phyloP scores from a whole-genome alignment of 495 filamentous ascomycete genomes.

The Amniculicola lignicola region DNA sequence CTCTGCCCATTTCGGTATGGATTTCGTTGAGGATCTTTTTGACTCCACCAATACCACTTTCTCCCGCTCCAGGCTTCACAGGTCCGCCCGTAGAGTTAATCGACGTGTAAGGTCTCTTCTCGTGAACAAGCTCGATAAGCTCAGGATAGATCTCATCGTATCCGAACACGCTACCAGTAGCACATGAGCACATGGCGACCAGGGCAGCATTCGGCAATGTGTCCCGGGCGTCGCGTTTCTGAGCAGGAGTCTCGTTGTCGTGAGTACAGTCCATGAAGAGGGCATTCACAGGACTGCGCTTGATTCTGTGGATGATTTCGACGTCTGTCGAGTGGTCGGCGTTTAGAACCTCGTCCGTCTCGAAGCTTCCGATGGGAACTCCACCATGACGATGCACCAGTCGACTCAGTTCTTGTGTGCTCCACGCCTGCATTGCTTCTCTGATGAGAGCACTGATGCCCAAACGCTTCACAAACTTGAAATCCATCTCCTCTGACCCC shows the following conservation, averaged over 20 bases:
- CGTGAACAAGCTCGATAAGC: conserved; percentile 83
- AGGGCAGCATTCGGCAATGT: conserved; percentile 94
- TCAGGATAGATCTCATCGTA: conserved; percentile 96
- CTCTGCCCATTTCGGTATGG: conserved; percentile 88
- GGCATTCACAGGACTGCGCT: conserved; percentile 78
- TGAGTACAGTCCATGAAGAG: conserved; percentile 99
- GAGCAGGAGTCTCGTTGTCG: conserved; percentile 93
- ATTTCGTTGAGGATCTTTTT: conserved; percentile 90
- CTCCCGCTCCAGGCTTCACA: conserved; percentile 58
- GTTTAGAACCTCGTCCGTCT: conserved; percentile 60
- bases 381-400: conserved; percentile 94
- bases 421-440: conserved; percentile 98
- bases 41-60: conserved; percentile 79
- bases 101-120: conserved; percentile 77
- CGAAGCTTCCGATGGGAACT: conserved; percentile 92
- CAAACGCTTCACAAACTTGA: conserved; percentile 86
- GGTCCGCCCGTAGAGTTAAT: conserved; percentile 59
- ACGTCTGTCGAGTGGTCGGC: conserved; percentile 35
- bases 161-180: conserved; percentile 95
- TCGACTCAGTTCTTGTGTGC: conserved; percentile 83
- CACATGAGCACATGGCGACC: conserved; percentile 91
- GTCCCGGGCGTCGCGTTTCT: conserved; percentile 92
- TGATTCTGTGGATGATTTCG: conserved; percentile 70
- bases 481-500: conserved; percentile 92
- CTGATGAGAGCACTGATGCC: conserved; percentile 87